Evolutionary conservation across 805 yeast species (phyloP).

Genomic region (Wickerhamomyces hampshirensis): DNA sequence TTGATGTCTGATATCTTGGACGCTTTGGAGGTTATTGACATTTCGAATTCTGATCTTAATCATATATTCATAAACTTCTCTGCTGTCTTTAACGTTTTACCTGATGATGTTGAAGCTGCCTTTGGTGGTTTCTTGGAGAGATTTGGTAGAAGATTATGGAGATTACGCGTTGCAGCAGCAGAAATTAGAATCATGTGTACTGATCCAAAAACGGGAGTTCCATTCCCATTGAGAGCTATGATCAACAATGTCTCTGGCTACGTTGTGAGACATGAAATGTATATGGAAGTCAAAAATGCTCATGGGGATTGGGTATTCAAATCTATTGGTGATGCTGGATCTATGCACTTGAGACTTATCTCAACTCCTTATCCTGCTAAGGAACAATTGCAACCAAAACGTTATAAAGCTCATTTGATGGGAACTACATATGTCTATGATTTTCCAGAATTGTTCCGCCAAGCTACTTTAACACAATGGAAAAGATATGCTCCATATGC

Average conservation of each 20-base stretch:
- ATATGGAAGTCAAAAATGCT: constrained; percentile 88
- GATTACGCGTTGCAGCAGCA: constrained; percentile 94
- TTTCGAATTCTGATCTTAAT: constrained; percentile 91
- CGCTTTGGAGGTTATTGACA: constrained; percentile 89
- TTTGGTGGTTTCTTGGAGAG: constrained; percentile 97
- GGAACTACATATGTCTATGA: constrained; percentile 98
- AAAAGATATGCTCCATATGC: constrained; percentile 50
- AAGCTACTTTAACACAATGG: constrained; percentile 86
- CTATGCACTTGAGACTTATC: constrained; percentile 95
- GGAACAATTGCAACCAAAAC: constrained; percentile 97
- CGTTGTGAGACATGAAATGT: constrained; percentile 92
- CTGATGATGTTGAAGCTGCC: constrained; percentile 95
- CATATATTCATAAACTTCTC: constrained; percentile 97
- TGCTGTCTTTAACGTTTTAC: constrained; percentile 89
- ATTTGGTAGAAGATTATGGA: constrained; percentile 95
- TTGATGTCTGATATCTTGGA: constrained; percentile 95
- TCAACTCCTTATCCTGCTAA: constrained; percentile 96
- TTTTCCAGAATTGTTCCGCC: constrained; percentile 98
- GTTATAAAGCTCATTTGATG: constrained; percentile 97
- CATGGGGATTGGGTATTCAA: constrained; percentile 97
- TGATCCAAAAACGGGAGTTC: constrained; percentile 79
- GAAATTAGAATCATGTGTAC: constrained; percentile 95
- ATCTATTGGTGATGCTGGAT: constrained; percentile 90
- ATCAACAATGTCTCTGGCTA: constrained; percentile 96
- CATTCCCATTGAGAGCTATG: constrained; percentile 95